Percentiles rank a stretch among this genome's conserved stretches.
phyloP scores from a whole-genome alignment of 768 basidiomycete genomes.

The Pleurotus sapidus region DNA sequence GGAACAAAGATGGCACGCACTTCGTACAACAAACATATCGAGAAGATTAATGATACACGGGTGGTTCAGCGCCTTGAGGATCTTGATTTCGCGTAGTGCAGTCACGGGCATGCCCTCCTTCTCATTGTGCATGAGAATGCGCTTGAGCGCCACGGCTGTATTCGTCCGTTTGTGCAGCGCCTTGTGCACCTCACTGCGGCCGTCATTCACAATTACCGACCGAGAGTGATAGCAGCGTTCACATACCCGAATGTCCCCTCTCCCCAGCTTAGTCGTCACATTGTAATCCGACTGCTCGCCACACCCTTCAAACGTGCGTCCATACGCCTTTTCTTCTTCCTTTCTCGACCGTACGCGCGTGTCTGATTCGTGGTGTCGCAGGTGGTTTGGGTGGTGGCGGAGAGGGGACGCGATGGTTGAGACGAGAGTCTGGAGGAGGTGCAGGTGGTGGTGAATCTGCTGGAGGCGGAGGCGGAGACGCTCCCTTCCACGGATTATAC shows the following conservation, averaged over 20 bases:
- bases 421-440: slow-evolving; percentile 28
- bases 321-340: slow-evolving; percentile 68
- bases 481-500: neutral
- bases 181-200: slow-evolving; percentile 82
- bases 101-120: slow-evolving; percentile 98
- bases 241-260: slow-evolving; percentile 96
- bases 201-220: slow-evolving; percentile 11
- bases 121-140: slow-evolving; percentile 95
- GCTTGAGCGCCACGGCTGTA: slow-evolving; percentile 80
- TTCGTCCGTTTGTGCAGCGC: slow-evolving; percentile 65
- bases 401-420: slow-evolving; percentile 28
- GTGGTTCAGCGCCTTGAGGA: slow-evolving; percentile 87
- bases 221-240: neutral
- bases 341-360: slow-evolving; percentile 51
- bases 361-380: slow-evolving; percentile 37
- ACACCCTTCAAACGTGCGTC: slow-evolving; percentile 65
- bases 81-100: slow-evolving; percentile 94
- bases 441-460: slow-evolving; percentile 29
- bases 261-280: slow-evolving; percentile 81
- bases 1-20: slow-evolving; percentile 33
- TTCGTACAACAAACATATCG: slow-evolving; percentile 89
- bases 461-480: slow-evolving; percentile 19
- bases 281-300: slow-evolving; percentile 76
- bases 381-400: slow-evolving; percentile 17
- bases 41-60: slow-evolving; percentile 82